A percentile compares a stretch with the other conserved stretches of the same genome.
Evolutionary conservation across 2,329 filamentous ascomycete species (phyloP).

Genomic region (Colletotrichum cereale): DNA sequence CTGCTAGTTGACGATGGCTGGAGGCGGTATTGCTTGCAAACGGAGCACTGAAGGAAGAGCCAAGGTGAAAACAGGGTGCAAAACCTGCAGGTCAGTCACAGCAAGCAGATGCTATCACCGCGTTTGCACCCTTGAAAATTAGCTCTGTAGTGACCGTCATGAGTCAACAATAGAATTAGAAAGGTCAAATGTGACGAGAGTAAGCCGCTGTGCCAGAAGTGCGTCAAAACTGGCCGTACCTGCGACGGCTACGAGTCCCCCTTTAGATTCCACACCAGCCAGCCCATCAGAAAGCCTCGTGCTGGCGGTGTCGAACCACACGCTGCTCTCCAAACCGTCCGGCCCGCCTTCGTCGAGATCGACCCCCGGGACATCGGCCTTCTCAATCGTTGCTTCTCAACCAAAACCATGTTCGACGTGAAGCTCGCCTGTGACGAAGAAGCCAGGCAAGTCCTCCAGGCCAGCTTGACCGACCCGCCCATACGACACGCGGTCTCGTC

Average conservation of each 20-base stretch:
- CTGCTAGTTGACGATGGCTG: conserved; percentile 42
- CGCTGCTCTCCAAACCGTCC: conserved; percentile 40
- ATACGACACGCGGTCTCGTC: conserved; percentile 56
- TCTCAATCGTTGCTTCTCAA: conserved; percentile 56
- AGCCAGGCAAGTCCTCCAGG: conserved; percentile 55
- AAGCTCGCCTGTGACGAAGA: conserved; percentile 53
- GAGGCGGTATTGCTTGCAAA: conserved; percentile 43
- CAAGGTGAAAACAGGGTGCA: conserved; percentile 58
- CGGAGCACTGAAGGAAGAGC: conserved; percentile 45
- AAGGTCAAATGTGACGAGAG: conserved; percentile 55
- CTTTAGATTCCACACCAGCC: conserved; percentile 47
- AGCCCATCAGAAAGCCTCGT: conserved; percentile 27
- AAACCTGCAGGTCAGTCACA: conserved; percentile 56
- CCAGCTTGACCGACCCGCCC: conserved; percentile 50
- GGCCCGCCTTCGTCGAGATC: conserved; percentile 47
- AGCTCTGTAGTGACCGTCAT: conserved; percentile 26
- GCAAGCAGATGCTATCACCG: conserved; percentile 29
- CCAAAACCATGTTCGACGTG: conserved; percentile 56
- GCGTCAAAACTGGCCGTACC: conserved; percentile 54
- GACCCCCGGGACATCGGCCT: conserved; percentile 48
- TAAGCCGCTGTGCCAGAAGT: conserved; percentile 52
- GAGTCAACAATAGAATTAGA: conserved; percentile 47
- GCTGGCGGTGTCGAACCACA: conserved; percentile 36
- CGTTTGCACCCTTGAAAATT: conserved; percentile 23
- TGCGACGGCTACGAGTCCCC: conserved; percentile 58